A percentile compares a stretch with the other conserved stretches of the same genome.
These are phyloP conservation scores for Huntiella decipiens DNA, from an alignment of 2,329 filamentous ascomycete genomes.

Conservation along the genomic window DNA sequence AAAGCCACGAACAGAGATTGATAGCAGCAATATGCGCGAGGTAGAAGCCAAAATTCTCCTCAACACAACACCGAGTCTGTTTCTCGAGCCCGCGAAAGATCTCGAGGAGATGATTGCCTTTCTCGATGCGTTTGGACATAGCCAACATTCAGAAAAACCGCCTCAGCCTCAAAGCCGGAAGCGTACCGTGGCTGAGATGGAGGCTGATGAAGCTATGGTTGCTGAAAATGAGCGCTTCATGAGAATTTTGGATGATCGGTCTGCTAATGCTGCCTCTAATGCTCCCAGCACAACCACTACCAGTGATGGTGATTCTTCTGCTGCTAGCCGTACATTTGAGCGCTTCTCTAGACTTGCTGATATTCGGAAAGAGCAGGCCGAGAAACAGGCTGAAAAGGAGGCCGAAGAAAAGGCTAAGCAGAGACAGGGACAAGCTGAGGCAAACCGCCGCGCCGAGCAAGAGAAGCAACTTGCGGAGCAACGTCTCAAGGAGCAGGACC, in stretches of 20 bases:
- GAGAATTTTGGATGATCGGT: slow-evolving; percentile 75
- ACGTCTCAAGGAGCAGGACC: slow-evolving; percentile 14
- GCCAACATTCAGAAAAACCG: slow-evolving; percentile 55
- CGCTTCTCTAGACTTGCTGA: slow-evolving; percentile 81
- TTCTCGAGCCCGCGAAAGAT: slow-evolving; percentile 56
- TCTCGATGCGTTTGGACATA: slow-evolving; percentile 53
- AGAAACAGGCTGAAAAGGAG: slow-evolving; percentile 59
- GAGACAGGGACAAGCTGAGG: slow-evolving; percentile 26
- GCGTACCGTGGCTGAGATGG: slow-evolving; percentile 84
- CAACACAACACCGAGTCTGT: slow-evolving; percentile 53
- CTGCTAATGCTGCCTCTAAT: slow-evolving; percentile 39
- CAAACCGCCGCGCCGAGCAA: slow-evolving; percentile 26
- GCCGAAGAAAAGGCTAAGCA: slow-evolving; percentile 39
- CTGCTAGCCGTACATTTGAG: slow-evolving; percentile 56
- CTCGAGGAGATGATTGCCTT: slow-evolving; percentile 51
- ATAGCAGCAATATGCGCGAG: slow-evolving; percentile 50
- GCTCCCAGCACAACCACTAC: slow-evolving; percentile 38
- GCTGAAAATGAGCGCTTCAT: slow-evolving; percentile 82
- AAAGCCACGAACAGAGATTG: slow-evolving; percentile 53
- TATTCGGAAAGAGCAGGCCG: slow-evolving; percentile 59
- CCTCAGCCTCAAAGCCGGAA: slow-evolving; percentile 80
- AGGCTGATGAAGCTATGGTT: slow-evolving; percentile 79
- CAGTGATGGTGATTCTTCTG: slow-evolving; percentile 54
- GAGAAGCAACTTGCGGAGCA: slow-evolving; percentile 17
- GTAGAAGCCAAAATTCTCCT: slow-evolving; percentile 62